Conservation (phyloP, 129 eudicot species). For the Silybum marianum region DNA sequence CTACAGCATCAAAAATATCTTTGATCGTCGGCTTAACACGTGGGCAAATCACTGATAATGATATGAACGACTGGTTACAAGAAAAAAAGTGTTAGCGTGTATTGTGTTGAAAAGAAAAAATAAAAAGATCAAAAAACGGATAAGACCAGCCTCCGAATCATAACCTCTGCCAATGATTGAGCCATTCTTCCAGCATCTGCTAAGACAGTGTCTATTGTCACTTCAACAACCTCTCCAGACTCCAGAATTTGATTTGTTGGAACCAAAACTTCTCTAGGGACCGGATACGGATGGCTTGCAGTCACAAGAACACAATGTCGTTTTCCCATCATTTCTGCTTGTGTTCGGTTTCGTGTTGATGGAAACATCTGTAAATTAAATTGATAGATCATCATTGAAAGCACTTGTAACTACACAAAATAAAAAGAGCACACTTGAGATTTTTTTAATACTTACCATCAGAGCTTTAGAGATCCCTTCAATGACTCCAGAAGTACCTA, state of each 20-base stretch:
- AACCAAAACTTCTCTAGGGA: neutral
- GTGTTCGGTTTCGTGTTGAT: neutral
- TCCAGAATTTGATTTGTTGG: neutral
- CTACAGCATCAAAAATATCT: neutral
- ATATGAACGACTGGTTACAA: slow-evolving; percentile 4
- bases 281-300: neutral
- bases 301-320: slow-evolving; percentile 13
- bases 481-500: neutral
- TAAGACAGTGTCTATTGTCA: neutral
- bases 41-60: slow-evolving; percentile 14
- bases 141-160: neutral
- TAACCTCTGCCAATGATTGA: neutral
- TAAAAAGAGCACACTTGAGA: neutral
- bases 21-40: neutral
- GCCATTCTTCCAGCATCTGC: neutral
- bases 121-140: neutral
- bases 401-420: neutral
- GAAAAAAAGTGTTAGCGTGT: neutral
- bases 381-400: neutral
- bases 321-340: neutral
- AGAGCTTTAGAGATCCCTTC: slow-evolving; percentile 8
- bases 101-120: neutral
- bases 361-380: slow-evolving; percentile 4
- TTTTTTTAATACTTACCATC: neutral
- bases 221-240: neutral